Percentiles rank a stretch among this genome's conserved stretches.
phyloP scores from a whole-genome alignment of 148 eudicot genomes.

The Vaccinium vitisidaea region DNA sequence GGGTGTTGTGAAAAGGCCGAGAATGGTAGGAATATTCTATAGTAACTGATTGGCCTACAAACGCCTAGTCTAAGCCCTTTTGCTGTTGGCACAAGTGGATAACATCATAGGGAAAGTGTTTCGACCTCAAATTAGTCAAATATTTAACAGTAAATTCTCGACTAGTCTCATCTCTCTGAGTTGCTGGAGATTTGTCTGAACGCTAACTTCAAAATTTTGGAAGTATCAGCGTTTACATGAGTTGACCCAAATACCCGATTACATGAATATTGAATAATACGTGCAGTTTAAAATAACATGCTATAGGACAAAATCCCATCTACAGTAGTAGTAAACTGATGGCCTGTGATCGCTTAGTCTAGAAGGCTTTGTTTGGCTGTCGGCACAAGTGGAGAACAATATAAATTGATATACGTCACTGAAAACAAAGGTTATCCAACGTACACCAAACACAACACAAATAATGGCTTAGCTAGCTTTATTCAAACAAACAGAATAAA shows the following conservation, averaged over 20 bases:
- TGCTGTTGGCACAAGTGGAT: not conserved
- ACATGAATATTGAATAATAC: not conserved
- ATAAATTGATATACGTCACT: not conserved
- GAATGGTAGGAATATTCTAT: no score
- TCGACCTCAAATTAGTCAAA: not conserved
- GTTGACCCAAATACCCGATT: not conserved
- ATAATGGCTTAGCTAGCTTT: not conserved
- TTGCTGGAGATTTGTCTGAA: not conserved
- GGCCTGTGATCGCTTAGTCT: not conserved
- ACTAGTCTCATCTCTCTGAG: not conserved
- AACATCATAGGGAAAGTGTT: not conserved
- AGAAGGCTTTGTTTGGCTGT: not conserved
- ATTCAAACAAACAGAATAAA: not conserved
- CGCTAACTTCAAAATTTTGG: no score
- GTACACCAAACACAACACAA: not conserved
- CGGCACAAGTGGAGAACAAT: not conserved
- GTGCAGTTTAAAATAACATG: not conserved
- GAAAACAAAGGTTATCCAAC: not conserved
- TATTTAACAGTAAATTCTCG: not conserved
- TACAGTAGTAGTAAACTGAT: not conserved
- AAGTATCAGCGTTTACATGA: not conserved
- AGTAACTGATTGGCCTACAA: no score
- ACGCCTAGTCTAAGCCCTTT: not conserved
- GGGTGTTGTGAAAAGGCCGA: no score
- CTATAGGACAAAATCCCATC: not conserved